Evolutionary conservation across 2,329 filamentous ascomycete genomes (phyloP).

Genomic region (Elsinoe perseae): DNA sequence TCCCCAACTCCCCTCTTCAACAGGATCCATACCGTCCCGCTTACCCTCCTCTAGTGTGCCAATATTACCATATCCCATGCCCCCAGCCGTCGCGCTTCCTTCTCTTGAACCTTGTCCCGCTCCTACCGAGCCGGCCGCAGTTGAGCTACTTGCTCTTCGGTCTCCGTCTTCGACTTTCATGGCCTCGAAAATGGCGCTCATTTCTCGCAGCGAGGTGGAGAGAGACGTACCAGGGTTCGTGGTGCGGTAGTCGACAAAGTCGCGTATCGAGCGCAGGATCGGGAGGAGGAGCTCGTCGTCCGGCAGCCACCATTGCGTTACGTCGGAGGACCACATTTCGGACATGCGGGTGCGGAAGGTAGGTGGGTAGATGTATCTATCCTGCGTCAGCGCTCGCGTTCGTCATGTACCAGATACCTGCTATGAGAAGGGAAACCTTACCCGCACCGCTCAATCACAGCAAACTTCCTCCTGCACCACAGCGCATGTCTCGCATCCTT

Average conservation of each 20-base stretch:
- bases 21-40: neutral
- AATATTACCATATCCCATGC: neutral
- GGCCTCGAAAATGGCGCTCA: conserved; percentile 34
- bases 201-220: conserved; percentile 26
- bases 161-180: conserved; percentile 27
- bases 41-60: neutral
- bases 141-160: neutral
- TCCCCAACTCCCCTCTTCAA: conserved; percentile 11
- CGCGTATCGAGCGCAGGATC: conserved; percentile 67
- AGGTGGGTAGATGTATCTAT: conserved; percentile 74
- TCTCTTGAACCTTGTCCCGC: neutral
- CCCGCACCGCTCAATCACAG: conserved; percentile 7
- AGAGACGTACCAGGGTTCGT: conserved; percentile 22
- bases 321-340: conserved; percentile 63
- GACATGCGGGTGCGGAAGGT: conserved; percentile 68
- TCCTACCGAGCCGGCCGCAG: neutral
- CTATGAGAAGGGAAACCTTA: neutral
- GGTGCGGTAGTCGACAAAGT: conserved; percentile 52
- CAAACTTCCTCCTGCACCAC: conserved; percentile 72
- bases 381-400: neutral
- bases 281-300: conserved; percentile 67
- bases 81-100: neutral
- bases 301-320: conserved; percentile 82
- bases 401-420: too few species aligned
- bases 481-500: conserved; percentile 62